Percentiles rank a stretch among this genome's conserved stretches.
phyloP scores from a whole-genome alignment of 345 rosid species.

The Brassica nigra region DNA sequence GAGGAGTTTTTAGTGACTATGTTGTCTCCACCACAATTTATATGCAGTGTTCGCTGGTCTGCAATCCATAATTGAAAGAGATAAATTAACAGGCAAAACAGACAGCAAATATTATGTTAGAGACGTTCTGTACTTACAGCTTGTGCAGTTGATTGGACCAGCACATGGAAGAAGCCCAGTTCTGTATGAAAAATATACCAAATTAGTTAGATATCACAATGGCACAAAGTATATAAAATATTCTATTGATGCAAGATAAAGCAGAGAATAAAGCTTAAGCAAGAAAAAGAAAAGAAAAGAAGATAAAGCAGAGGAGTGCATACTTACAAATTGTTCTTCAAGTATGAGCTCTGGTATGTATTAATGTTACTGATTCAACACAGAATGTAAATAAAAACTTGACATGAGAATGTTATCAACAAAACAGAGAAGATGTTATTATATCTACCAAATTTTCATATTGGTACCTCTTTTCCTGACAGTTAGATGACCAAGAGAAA shows the following conservation, averaged over 20 bases:
- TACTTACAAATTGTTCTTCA: conserved; percentile 27
- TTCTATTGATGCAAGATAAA: neutral
- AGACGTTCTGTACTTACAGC: neutral
- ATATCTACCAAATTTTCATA: neutral
- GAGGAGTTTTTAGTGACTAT: conserved; percentile 5
- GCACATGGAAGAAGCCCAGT: conserved; percentile 26
- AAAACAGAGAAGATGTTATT: conserved; percentile 8
- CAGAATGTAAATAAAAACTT: neutral
- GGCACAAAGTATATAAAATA: neutral
- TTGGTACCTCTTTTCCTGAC: neutral
- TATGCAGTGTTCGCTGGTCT: conserved; percentile 14
- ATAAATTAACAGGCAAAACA: neutral
- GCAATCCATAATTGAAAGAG: neutral
- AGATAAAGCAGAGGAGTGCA: neutral
- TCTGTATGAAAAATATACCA: conserved; percentile 13
- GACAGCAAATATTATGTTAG: neutral
- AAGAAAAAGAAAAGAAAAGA: too few species aligned
- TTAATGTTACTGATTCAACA: conserved; percentile 30
- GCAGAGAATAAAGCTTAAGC: neutral
- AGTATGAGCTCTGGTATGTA: conserved; percentile 26
- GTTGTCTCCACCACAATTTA: conserved; percentile 12
- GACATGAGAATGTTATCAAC: neutral
- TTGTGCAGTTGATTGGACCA: neutral
- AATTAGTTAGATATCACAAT: neutral
- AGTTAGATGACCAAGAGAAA: conserved; percentile 2